phyloP scores from a whole-genome alignment of 257 asterid species.

The Lavandula angustifolia region DNA sequence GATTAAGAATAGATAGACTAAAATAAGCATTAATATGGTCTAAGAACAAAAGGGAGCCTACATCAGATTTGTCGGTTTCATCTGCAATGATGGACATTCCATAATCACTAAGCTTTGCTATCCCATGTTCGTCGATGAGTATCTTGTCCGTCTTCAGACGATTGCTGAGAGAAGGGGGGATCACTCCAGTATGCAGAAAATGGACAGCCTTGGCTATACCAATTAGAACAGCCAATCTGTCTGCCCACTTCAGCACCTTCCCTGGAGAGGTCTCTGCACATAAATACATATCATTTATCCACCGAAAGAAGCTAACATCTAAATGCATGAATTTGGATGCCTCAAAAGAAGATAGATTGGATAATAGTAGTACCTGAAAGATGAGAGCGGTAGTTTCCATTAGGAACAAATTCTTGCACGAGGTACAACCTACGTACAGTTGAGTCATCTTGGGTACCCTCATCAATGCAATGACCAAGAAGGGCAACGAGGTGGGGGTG shows the following conservation, averaged over 20 bases:
- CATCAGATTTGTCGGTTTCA: slow-evolving; percentile 64
- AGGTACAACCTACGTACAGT: slow-evolving; percentile 65
- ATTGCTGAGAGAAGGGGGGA: slow-evolving; percentile 72
- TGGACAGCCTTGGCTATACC: slow-evolving; percentile 90
- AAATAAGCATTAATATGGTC: slow-evolving; percentile 23
- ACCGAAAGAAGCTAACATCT: neutral
- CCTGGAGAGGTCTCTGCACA: slow-evolving; percentile 61
- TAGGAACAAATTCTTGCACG: slow-evolving; percentile 75
- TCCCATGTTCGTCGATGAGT: slow-evolving; percentile 76
- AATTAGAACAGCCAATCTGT: slow-evolving; percentile 78
- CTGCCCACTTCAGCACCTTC: slow-evolving; percentile 82
- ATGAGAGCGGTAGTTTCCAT: slow-evolving; percentile 70
- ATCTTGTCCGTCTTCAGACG: slow-evolving; percentile 72
- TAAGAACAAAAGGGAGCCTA: slow-evolving; percentile 30
- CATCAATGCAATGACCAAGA: slow-evolving; percentile 85
- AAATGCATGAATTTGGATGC: neutral
- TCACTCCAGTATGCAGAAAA: slow-evolving; percentile 88
- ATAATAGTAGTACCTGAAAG: slow-evolving; percentile 66
- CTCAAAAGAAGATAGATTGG: neutral
- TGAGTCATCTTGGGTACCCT: slow-evolving; percentile 65
- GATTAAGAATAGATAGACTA: slow-evolving; percentile 31
- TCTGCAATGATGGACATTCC: slow-evolving; percentile 86
- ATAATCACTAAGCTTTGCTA: slow-evolving; percentile 89
- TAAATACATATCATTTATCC: neutral
- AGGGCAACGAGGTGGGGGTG: slow-evolving; percentile 81